Evolutionary conservation across 2,329 filamentous ascomycete genomes (phyloP), one percentile per base, ranked within the genome.

Genomic region (Plectosphaerella sp.): DNA sequence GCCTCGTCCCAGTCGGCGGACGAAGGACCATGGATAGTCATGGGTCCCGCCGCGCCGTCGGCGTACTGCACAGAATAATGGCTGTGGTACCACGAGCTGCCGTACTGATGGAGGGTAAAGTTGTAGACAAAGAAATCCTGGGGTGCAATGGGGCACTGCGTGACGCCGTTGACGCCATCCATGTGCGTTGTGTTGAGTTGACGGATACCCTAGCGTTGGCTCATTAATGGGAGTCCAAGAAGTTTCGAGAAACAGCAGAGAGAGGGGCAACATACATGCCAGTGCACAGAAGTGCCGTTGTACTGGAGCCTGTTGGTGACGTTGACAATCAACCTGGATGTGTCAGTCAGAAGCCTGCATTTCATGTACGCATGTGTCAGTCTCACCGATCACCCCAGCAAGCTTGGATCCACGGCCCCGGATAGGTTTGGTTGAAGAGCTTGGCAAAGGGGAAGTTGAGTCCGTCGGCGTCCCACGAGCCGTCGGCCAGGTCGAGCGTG

Each of bases 241-340:
- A 33, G 28, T 33, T 10, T 33, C 4, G 4, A 7, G 28, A 33
- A 7, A 33, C 3, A 9, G 22, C 3, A 33, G 28, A 33, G 4
- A 33, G 11, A 7, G 11, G 28, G 28, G 3, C 3, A 22, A 33
- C 28, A 10, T 33, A 33, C 75, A 51, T 78, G 75, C 73, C 73
- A 78, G 56, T 78, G 75, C 28, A 77, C 65, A 0, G 72, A 69
- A 2, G 72, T 74, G 24, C 67, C 66, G 43, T 65, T 64, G 12
- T 59, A 59, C 8, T 73, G 74, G 3, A 87, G 75, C 9, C 78
- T 72, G 62, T 88, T 88, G 67, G 80, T 73, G 54, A 86, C 75
- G 36, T 81, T 81, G 48, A 86, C 28, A 9, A 33, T 33, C 8
- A 33, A 33, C 4, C 28, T 33, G 28, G 8, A 33, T 33, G 28